Conservation (phyloP, 306 rosid species). For the Lagenaria siceraria region DNA sequence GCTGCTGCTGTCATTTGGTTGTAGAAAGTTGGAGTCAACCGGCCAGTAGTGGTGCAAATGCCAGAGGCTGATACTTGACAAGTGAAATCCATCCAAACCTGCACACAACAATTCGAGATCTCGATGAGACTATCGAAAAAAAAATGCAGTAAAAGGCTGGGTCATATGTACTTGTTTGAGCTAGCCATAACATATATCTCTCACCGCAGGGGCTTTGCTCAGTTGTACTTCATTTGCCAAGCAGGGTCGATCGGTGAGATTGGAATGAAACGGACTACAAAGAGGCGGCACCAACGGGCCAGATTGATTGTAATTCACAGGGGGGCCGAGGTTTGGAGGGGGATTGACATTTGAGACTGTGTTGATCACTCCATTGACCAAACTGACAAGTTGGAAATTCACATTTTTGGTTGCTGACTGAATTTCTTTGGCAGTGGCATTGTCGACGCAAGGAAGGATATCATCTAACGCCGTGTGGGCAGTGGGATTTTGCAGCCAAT, state of each 20-base stretch:
- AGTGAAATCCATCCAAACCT: conserved; percentile 59
- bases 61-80: conserved; percentile 31
- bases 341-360: conserved; percentile 11
- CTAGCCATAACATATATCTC: neutral
- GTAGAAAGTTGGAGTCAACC: conserved; percentile 40
- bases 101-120: conserved; percentile 10
- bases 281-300: conserved; percentile 46
- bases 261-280: conserved; percentile 44
- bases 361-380: conserved; percentile 12
- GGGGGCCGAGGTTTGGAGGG: conserved; percentile 5
- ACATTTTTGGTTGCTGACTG: conserved; percentile 3
- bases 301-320: conserved; percentile 50
- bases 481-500: conserved; percentile 62
- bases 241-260: conserved; percentile 31
- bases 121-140: neutral
- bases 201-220: conserved; percentile 32
- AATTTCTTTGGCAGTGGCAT: conserved; percentile 8
- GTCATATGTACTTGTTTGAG: neutral
- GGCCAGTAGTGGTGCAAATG: conserved; percentile 29
- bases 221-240: conserved; percentile 32
- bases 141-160: too few relatives aligned
- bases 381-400: neutral
- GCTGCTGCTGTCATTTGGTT: conserved; percentile 30
- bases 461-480: conserved; percentile 19
- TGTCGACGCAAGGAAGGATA: conserved; percentile 12